A percentile compares a stretch with the other conserved stretches of the same genome.
phyloP scores from a whole-genome alignment of 176 grass and related monocot species.

The Rhynchospora tenuis region DNA sequence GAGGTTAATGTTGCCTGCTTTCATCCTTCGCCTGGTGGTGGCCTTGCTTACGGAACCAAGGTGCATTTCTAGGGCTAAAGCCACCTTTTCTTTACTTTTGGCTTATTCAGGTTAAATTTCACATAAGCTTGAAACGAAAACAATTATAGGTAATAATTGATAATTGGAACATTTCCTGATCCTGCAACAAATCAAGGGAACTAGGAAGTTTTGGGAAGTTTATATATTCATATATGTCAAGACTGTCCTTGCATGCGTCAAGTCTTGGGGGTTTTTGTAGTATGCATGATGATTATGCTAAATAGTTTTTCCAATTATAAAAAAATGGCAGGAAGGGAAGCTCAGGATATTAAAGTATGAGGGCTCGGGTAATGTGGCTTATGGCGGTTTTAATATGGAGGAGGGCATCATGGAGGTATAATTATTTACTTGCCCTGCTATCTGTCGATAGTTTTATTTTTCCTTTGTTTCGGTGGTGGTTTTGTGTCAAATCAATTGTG shows the following conservation, averaged over 20 bases:
- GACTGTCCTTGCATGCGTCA: slow-evolving; percentile 18
- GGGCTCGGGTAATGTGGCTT: slow-evolving; percentile 34
- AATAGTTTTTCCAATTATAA: neutral
- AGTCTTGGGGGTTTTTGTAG: neutral
- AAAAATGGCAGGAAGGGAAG: slow-evolving; percentile 75
- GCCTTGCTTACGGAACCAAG: slow-evolving; percentile 97
- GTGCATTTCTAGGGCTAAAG: slow-evolving; percentile 20
- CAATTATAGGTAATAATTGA: neutral
- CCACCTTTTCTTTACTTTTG: neutral
- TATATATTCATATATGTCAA: neutral
- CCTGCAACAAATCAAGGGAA: neutral
- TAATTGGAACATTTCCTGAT: slow-evolving; percentile 1
- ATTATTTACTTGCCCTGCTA: neutral
- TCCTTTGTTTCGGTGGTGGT: neutral
- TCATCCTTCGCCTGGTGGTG: slow-evolving; percentile 72
- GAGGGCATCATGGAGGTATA: slow-evolving; percentile 22
- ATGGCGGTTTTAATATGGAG: slow-evolving; percentile 22
- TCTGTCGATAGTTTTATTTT: neutral
- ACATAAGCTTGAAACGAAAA: neutral
- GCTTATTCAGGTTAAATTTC: neutral
- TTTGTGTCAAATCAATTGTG: neutral
- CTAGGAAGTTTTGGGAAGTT: neutral
- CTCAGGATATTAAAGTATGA: slow-evolving; percentile 88
- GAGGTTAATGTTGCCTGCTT: slow-evolving; percentile 97
- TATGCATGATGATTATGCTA: neutral